Evolutionary conservation across 2,329 filamentous ascomycete species (phyloP).

Genomic region (Verticillium tricorpus): DNA sequence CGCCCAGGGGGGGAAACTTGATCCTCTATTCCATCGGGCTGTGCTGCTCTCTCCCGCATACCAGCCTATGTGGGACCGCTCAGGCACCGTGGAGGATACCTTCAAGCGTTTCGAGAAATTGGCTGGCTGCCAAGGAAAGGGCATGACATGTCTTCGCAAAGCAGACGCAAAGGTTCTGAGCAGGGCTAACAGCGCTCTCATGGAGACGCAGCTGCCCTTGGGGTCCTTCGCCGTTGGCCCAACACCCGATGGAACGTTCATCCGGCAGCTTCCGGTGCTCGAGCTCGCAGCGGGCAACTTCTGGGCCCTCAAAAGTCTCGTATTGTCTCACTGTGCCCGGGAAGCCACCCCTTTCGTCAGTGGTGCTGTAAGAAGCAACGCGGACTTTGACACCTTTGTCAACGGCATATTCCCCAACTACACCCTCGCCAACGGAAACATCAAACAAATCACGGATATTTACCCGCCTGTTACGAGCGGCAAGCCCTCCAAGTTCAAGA

Average conservation of each 20-base stretch:
- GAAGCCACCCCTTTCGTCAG: slow-evolving; percentile 24
- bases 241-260: slow-evolving; percentile 23
- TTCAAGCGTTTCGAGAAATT: slow-evolving; percentile 26
- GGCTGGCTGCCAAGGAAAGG: slow-evolving; percentile 22
- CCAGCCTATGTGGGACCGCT: slow-evolving; percentile 28
- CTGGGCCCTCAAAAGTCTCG: slow-evolving; percentile 20
- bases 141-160: slow-evolving; percentile 22
- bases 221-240: slow-evolving; percentile 27
- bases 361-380: slow-evolving; percentile 22
- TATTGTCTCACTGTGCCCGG: slow-evolving; percentile 24
- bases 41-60: slow-evolving; percentile 30
- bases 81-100: slow-evolving; percentile 19
- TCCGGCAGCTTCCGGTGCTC: slow-evolving; percentile 24
- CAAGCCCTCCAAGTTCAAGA: slow-evolving; percentile 16
- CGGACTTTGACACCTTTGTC: slow-evolving; percentile 25
- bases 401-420: slow-evolving; percentile 25
- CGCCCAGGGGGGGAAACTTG: slow-evolving; percentile 33
- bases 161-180: slow-evolving; percentile 16
- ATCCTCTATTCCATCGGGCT: slow-evolving; percentile 35
- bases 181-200: slow-evolving; percentile 21
- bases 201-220: slow-evolving; percentile 15
- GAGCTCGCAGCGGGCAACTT: slow-evolving; percentile 23
- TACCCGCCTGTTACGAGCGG: slow-evolving; percentile 18
- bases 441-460: slow-evolving; percentile 19
- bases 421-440: slow-evolving; percentile 19